Conservation (phyloP, 768 basidiomycete species). For the Auricularia sp. region DNA sequence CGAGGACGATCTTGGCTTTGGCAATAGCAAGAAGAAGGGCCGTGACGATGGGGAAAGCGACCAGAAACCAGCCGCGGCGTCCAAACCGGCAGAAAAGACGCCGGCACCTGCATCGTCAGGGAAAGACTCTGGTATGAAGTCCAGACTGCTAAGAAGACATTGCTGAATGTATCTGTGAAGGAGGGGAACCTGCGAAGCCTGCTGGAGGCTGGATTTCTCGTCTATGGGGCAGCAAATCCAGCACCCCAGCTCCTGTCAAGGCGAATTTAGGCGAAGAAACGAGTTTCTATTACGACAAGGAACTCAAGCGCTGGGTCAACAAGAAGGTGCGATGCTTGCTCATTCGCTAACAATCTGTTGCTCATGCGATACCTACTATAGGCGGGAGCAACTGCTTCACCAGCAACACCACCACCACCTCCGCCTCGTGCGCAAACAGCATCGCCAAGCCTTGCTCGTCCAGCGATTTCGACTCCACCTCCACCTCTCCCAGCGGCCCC, state of each 20-base stretch:
- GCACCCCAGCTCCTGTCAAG: conserved; percentile 63
- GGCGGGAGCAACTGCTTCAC: conserved; percentile 44
- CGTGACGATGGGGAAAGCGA: conserved; percentile 28
- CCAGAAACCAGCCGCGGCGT: conserved; percentile 13
- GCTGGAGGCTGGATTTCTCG: conserved; percentile 22
- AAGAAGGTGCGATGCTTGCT: conserved; percentile 54
- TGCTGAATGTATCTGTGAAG: too few relatives aligned
- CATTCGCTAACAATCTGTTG: conserved; percentile 5
- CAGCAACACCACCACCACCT: conserved; percentile 54
- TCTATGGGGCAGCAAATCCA: conserved; percentile 61
- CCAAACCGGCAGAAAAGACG: conserved; percentile 16
- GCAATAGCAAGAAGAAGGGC: conserved; percentile 40
- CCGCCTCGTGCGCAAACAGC: conserved; percentile 80
- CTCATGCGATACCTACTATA: conserved; percentile 18
- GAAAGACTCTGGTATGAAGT: background rate
- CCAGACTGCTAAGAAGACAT: too few relatives aligned
- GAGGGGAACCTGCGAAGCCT: conserved; percentile 5
- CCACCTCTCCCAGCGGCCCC: conserved; percentile 16
- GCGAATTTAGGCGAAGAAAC: conserved; percentile 90
- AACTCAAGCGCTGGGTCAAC: conserved; percentile 94
- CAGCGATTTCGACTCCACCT: conserved; percentile 23
- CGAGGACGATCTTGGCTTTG: conserved; percentile 84
- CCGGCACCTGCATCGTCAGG: background rate
- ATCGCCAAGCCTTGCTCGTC: conserved; percentile 53
- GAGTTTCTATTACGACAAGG: conserved; percentile 86